Conservation (phyloP, 345 rosid genomes). For the Noccaea bulbosa region DNA sequence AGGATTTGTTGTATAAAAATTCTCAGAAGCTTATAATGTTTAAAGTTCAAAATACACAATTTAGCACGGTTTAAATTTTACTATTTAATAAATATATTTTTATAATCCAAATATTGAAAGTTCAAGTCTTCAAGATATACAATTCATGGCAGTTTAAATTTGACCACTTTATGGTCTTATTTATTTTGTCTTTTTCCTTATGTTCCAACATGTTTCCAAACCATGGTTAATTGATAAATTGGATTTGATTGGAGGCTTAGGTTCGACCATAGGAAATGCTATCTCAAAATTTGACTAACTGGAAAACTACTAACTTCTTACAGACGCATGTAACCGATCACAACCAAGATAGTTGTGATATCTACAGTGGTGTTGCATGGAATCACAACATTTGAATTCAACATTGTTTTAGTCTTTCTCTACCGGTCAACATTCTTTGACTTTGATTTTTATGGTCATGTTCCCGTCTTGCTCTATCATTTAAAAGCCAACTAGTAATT, state of each 20-base stretch:
- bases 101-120: not conserved
- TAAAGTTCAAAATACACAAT: not conserved
- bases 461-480: not conserved
- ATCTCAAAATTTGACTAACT: not conserved
- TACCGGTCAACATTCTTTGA: slow-evolving; percentile 35
- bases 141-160: slow-evolving; percentile 2
- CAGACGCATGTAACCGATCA: not conserved
- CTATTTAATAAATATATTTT: too few relatives aligned
- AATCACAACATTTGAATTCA: slow-evolving; percentile 22
- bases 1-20: not conserved
- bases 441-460: slow-evolving; percentile 26
- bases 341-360: not conserved
- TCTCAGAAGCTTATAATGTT: not conserved
- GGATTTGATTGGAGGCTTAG: not conserved
- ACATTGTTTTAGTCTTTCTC: slow-evolving; percentile 14
- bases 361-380: slow-evolving; percentile 16
- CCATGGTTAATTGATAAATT: not conserved
- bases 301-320: not conserved
- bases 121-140: not conserved
- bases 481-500: slow-evolving; percentile 11
- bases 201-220: slow-evolving; percentile 16
- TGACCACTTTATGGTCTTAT: slow-evolving; percentile 2
- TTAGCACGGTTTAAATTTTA: too few relatives aligned
- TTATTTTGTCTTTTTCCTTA: not conserved
- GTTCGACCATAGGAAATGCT: not conserved